These are phyloP conservation scores for Boletus rubescentipes DNA, from an alignment of 768 basidiomycete species.

Conservation along the genomic window DNA sequence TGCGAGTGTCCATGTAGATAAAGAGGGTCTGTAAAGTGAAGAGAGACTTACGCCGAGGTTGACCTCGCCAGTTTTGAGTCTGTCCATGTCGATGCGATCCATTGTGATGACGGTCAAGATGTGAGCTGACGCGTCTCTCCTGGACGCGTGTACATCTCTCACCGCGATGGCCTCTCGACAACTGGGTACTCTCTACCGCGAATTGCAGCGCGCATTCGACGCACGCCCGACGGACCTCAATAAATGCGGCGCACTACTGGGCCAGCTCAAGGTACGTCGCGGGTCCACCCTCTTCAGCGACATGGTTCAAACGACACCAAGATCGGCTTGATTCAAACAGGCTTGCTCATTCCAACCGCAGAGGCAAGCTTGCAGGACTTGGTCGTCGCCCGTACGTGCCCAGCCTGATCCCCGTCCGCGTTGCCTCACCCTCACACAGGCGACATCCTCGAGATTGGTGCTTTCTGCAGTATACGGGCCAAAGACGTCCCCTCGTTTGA, in stretches of 20 bases:
- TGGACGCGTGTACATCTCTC: conserved; percentile 32
- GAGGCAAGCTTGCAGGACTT: conserved; percentile 67
- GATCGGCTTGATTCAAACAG: conserved; percentile 77
- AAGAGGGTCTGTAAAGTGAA: not conserved
- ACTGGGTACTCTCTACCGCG: conserved; percentile 60
- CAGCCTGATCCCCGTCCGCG: not conserved
- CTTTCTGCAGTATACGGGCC: conserved; percentile 88
- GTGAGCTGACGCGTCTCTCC: conserved; percentile 51
- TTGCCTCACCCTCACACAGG: conserved; percentile 44
- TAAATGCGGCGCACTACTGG: conserved; percentile 59
- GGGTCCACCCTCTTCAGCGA: not conserved
- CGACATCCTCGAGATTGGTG: conserved; percentile 93
- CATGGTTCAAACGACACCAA: conserved; percentile 28
- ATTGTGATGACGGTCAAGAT: conserved; percentile 34
- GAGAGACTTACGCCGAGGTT: conserved; percentile 82
- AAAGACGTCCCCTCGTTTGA: conserved; percentile 92
- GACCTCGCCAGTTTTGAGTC: conserved; percentile 92
- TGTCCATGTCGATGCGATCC: conserved; percentile 77
- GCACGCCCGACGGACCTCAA: conserved; percentile 66
- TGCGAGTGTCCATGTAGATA: conserved; percentile 31
- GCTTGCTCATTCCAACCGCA: conserved; percentile 71
- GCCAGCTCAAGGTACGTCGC: conserved; percentile 68
- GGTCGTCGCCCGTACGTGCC: conserved; percentile 63
- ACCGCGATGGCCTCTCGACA: conserved; percentile 49
- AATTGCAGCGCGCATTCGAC: conserved; percentile 66